phyloP scores from a whole-genome alignment of 176 grass and related monocot genomes.

The Puccinellia tenuiflora region DNA sequence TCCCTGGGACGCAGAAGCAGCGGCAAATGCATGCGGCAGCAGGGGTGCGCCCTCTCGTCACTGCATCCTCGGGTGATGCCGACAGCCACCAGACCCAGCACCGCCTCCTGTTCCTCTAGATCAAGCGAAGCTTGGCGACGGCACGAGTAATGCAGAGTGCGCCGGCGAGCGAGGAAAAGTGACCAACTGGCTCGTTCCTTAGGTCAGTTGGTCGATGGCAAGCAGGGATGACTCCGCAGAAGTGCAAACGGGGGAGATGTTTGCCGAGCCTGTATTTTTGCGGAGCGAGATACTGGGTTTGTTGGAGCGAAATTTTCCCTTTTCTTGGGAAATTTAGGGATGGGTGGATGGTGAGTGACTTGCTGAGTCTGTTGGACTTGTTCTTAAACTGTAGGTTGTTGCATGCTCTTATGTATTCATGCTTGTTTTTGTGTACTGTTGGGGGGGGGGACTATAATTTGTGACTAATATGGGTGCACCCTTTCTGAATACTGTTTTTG shows the following conservation, averaged over 20 bases:
- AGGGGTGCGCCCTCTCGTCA: background rate
- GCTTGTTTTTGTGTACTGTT: background rate
- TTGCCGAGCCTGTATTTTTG: background rate
- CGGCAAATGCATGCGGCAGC: background rate
- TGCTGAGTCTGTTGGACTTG: background rate
- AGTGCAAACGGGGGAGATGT: background rate
- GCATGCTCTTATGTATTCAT: background rate
- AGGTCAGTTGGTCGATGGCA: background rate
- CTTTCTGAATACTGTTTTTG: slow-evolving; percentile 2
- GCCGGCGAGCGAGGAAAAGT: background rate
- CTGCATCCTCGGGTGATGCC: background rate
- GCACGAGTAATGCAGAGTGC: background rate
- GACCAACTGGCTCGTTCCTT: background rate
- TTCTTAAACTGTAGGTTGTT: background rate
- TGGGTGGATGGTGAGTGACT: background rate
- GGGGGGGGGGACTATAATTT: background rate
- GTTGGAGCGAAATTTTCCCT: background rate
- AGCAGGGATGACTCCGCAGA: background rate
- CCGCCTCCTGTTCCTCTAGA: background rate
- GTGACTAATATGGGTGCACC: background rate
- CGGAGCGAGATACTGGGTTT: background rate
- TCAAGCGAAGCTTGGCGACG: background rate
- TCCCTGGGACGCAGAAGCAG: no score
- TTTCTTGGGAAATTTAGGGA: background rate
- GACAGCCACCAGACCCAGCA: background rate